Conservation (phyloP, 1,139 yeast genomes). For the Chernovozyma aurita region DNA sequence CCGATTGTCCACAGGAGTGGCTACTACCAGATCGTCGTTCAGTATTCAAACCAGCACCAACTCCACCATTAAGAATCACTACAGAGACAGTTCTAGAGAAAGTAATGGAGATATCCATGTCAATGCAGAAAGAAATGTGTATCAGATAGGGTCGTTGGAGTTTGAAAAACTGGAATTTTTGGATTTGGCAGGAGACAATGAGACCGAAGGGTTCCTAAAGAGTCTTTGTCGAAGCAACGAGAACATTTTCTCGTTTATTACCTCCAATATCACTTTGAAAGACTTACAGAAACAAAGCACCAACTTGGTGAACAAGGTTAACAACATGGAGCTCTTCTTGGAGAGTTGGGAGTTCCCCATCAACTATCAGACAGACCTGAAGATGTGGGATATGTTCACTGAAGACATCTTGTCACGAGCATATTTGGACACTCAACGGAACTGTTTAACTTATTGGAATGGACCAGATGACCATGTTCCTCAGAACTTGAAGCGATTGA, state of each 20-base stretch:
- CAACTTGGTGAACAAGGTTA: conserved; percentile 31
- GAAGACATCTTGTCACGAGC: conserved; percentile 27
- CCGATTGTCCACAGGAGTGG: not conserved
- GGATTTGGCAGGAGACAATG: conserved; percentile 44
- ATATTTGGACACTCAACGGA: conserved; percentile 30
- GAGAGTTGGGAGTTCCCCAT: conserved; percentile 38
- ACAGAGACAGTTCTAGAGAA: conserved; percentile 8
- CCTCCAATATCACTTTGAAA: conserved; percentile 40
- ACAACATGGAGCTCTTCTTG: conserved; percentile 30
- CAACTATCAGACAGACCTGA: conserved; percentile 23
- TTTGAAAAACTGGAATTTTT: conserved; percentile 49
- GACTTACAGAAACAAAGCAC: conserved; percentile 47
- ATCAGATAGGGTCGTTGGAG: conserved; percentile 51
- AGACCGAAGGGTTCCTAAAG: conserved; percentile 49
- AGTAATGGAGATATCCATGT: conserved; percentile 14
- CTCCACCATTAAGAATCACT: conserved; percentile 1
- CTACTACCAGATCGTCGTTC: conserved; percentile 7
- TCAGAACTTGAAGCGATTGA: conserved; percentile 18
- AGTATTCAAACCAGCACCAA: conserved; percentile 7
- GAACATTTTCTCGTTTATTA: conserved; percentile 42
- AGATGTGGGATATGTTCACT: conserved; percentile 32
- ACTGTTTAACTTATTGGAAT: conserved; percentile 28
- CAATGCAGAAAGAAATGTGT: conserved; percentile 27
- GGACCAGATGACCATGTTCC: conserved; percentile 14
- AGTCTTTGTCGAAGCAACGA: conserved; percentile 43